Conservation (phyloP, 2,329 filamentous ascomycete genomes). For the Didymella keratinophila region DNA sequence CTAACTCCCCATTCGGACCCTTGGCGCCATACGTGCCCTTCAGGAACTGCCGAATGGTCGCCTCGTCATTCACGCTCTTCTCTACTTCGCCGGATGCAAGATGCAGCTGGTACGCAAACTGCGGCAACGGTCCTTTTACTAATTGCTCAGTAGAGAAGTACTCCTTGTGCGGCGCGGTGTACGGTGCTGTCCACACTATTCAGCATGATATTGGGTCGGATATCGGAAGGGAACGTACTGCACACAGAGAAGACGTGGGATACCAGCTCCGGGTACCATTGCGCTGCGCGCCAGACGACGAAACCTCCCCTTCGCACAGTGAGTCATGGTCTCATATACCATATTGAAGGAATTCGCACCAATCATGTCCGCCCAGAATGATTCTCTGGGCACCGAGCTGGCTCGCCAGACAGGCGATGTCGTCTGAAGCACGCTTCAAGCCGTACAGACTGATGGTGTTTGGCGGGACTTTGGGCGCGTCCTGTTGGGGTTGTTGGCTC, state of each 20-base stretch:
- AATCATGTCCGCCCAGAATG: slow-evolving; percentile 91
- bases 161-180: slow-evolving; percentile 60
- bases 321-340: not conserved
- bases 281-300: slow-evolving; percentile 76
- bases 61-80: slow-evolving; percentile 59
- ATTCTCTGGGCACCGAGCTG: slow-evolving; percentile 66
- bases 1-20: slow-evolving; percentile 62
- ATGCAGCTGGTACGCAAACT: slow-evolving; percentile 86
- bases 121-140: slow-evolving; percentile 65
- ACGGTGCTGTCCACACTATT: slow-evolving; percentile 58
- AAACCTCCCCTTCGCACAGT: slow-evolving; percentile 69
- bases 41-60: slow-evolving; percentile 74
- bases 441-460: slow-evolving; percentile 69
- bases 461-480: slow-evolving; percentile 64
- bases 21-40: slow-evolving; percentile 73
- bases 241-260: slow-evolving; percentile 80
- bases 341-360: slow-evolving; percentile 51
- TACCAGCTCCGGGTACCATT: slow-evolving; percentile 74
- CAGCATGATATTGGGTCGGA: not conserved
- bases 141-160: slow-evolving; percentile 68
- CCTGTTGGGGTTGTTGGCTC: slow-evolving; percentile 37
- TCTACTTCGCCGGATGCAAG: slow-evolving; percentile 69
- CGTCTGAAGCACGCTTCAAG: slow-evolving; percentile 72
- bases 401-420: slow-evolving; percentile 75
- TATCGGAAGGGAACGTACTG: slow-evolving; percentile 48